Base-by-base conservation (phyloP, 2,329 filamentous ascomycete genomes). In the Fusarium papillatum region DNA sequence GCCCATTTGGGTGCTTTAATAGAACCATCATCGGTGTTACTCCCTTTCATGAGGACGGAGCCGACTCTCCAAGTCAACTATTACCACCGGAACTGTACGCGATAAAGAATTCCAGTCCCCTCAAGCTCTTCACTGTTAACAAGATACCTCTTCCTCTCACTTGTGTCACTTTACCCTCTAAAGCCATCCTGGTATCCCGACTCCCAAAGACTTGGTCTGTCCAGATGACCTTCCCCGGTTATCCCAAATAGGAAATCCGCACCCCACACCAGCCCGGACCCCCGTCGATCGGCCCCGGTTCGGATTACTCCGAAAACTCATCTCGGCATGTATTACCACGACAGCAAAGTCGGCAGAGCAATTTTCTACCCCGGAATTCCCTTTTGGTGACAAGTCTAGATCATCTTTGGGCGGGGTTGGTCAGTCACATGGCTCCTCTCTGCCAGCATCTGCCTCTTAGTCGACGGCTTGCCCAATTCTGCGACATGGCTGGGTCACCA, bases 241-340 rank as follows among this genome's bases (percentile, higher is more conserved):
- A 73, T 74, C 78, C 78, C 36, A 53, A 72, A 69, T 60, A 39
- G 76, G 78, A 68, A 74, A 74, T 62, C 75, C 75, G 75, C 62
- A 59, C 36, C 65, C 53, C 69, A 60, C 48, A 48, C 38, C 9
- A 36, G 22, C 22, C 13, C 50, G 19, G 22, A n/a, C 7, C 26
- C 29, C 55, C 22, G 43, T 41, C 64, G 64, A 64, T 53, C 65
- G 36, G 29, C 34, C 39, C 34, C 43, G n/a, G 57, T 24, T 53
- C 31, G 53, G 65, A n/a, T 50, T 41, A 57, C 43, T 48, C 53
- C 55, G 60, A 50, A 38, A 7, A n/a, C 24, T 17, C 24, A 50
- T 50, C 50, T 61, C 53, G 36, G 65, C 36, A 67, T 24, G 63
- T 67, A 64, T 64, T 38, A 29, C 16, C 11, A 41, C 53, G 36